phyloP scores from a whole-genome alignment of 2,329 filamentous ascomycete species.

The Xenosphaeropsis pyriputrescens region DNA sequence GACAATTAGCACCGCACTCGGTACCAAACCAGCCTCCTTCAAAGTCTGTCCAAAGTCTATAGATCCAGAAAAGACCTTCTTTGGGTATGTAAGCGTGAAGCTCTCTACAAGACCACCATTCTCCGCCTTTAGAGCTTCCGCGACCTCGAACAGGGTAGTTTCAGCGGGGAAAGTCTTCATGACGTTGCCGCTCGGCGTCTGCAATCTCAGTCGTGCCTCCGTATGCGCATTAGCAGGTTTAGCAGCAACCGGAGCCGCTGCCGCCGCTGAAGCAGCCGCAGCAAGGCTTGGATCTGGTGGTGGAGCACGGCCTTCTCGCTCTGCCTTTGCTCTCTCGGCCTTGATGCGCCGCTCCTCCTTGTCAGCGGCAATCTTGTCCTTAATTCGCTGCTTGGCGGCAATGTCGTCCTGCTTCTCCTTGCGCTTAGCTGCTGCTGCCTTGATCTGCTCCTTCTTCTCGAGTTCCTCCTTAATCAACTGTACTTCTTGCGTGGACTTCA shows the following conservation, averaged over 20 bases:
- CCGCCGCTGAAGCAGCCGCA: slow-evolving; percentile 7
- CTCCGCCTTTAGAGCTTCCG: slow-evolving; percentile 58
- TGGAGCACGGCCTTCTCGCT: slow-evolving; percentile 57
- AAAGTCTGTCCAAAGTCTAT: slow-evolving; percentile 78
- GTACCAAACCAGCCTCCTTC: slow-evolving; percentile 81
- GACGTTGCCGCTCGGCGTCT: slow-evolving; percentile 61
- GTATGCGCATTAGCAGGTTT: slow-evolving; percentile 52
- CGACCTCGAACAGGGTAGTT: slow-evolving; percentile 87
- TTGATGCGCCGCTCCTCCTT: slow-evolving; percentile 80
- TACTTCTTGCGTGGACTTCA: slow-evolving; percentile 78
- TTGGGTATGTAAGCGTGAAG: slow-evolving; percentile 78
- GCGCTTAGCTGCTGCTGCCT: slow-evolving; percentile 75
- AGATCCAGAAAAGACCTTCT: slow-evolving; percentile 57
- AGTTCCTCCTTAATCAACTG: slow-evolving; percentile 88
- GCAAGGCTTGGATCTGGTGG: slow-evolving; percentile 19
- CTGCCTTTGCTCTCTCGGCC: slow-evolving; percentile 73
- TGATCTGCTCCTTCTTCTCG: slow-evolving; percentile 76
- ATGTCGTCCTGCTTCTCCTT: slow-evolving; percentile 77
- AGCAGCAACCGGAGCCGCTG: slow-evolving; percentile 23
- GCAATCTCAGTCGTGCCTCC: slow-evolving; percentile 69
- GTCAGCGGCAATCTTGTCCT: slow-evolving; percentile 88
- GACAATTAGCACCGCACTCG: slow-evolving; percentile 79
- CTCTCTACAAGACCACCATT: slow-evolving; percentile 58
- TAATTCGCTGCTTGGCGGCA: slow-evolving; percentile 76
- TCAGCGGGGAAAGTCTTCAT: slow-evolving; percentile 81